Conservation (phyloP, 2,329 filamentous ascomycete species). For the Trichoderma hamatum region DNA sequence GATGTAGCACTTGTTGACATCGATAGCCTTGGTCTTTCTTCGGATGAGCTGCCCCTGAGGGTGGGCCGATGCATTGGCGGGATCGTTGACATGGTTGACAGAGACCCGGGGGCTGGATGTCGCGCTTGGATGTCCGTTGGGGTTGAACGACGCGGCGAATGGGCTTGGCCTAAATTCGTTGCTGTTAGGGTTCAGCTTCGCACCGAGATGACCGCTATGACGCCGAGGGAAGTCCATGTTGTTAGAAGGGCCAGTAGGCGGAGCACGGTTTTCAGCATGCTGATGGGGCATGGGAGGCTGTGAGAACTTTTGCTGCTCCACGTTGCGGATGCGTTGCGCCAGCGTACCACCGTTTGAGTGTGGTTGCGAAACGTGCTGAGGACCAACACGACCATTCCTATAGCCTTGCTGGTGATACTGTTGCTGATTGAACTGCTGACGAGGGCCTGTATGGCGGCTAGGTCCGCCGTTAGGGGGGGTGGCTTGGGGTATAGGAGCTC, state of each 20-base stretch:
- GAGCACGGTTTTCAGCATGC: constrained; percentile 67
- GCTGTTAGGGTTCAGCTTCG: constrained; percentile 66
- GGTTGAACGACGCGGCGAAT: constrained; percentile 79
- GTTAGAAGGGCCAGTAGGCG: constrained; percentile 73
- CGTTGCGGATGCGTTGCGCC: constrained; percentile 54
- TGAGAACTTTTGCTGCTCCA: constrained; percentile 56
- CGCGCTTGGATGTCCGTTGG: constrained; percentile 64
- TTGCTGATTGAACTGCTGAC: constrained; percentile 54
- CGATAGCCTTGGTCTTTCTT: constrained; percentile 72
- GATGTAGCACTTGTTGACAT: constrained; percentile 68
- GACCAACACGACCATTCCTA: constrained; percentile 51
- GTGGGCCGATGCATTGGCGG: constrained; percentile 33
- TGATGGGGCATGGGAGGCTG: constrained; percentile 48
- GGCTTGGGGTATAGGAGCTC: constrained; percentile 41
- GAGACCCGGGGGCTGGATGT: constrained; percentile 72
- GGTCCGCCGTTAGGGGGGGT: constrained; percentile 35
- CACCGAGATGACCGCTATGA: constrained; percentile 54
- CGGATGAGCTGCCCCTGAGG: constrained; percentile 57
- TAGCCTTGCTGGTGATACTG: constrained; percentile 52
- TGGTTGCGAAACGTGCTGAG: constrained; percentile 46
- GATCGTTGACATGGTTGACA: constrained; percentile 53
- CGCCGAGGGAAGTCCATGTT: constrained; percentile 58
- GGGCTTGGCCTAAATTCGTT: constrained; percentile 86
- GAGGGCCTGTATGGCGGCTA: constrained; percentile 52
- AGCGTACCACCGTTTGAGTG: constrained; percentile 53